Evolutionary conservation across 345 rosid species (phyloP).

Genomic region (Dimocarpus longan): DNA sequence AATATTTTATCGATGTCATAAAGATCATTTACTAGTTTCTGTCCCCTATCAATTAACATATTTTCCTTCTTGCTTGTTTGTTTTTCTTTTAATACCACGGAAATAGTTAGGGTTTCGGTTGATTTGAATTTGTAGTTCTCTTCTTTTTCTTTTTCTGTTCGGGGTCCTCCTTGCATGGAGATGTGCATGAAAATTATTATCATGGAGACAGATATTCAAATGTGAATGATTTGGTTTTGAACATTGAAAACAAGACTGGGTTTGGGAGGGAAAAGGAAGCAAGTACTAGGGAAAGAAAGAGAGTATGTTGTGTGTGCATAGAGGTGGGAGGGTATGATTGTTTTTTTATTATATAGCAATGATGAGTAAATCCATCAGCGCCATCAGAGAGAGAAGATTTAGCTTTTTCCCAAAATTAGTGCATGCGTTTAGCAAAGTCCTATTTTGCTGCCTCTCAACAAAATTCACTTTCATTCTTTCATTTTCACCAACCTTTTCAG

Average conservation of each 20-base stretch:
- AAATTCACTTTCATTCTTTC: slow-evolving; percentile 19
- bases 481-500: slow-evolving; percentile 30
- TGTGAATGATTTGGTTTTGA: slow-evolving; percentile 49
- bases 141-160: background rate
- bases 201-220: slow-evolving; percentile 58
- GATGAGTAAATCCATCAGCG: slow-evolving; percentile 44
- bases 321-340: slow-evolving; percentile 26
- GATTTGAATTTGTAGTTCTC: background rate
- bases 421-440: slow-evolving; percentile 14
- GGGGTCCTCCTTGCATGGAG: slow-evolving; percentile 39
- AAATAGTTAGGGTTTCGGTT: background rate
- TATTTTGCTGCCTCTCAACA: background rate
- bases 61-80: background rate
- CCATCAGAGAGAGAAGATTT: background rate
- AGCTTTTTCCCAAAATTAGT: slow-evolving; percentile 14
- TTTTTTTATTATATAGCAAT: slow-evolving; percentile 46
- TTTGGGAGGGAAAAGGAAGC: slow-evolving; percentile 28
- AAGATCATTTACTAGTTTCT: background rate
- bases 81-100: background rate
- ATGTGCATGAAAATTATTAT: slow-evolving; percentile 38
- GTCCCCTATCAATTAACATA: background rate
- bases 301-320: slow-evolving; percentile 22
- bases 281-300: slow-evolving; percentile 11
- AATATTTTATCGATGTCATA: background rate
- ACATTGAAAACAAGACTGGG: slow-evolving; percentile 23